phyloP scores from a whole-genome alignment of 2,329 filamentous ascomycete genomes.

The Penicillium sp. region DNA sequence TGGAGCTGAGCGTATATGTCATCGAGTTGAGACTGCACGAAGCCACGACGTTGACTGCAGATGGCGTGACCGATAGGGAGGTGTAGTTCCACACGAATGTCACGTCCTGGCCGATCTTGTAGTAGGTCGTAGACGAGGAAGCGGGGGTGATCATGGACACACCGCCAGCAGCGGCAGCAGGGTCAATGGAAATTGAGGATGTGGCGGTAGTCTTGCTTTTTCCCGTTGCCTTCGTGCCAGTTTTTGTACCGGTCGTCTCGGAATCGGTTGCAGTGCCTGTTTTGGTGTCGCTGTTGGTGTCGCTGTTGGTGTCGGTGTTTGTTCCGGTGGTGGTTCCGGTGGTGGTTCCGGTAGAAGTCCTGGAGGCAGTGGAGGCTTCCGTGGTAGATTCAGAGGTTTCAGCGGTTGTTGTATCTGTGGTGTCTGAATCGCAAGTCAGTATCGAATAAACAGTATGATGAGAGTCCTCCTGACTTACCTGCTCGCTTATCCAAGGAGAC shows the following conservation, averaged over 20 bases:
- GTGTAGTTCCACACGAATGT: conserved; percentile 72
- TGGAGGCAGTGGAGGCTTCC: conserved; percentile 13
- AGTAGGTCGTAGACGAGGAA: conserved; percentile 54
- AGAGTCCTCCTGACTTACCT: conserved; percentile 15
- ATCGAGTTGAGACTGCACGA: conserved; percentile 59
- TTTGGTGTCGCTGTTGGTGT: conserved; percentile 2
- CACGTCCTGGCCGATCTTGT: conserved; percentile 63
- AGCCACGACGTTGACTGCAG: conserved; percentile 61
- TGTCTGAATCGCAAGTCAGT: conserved; percentile 15
- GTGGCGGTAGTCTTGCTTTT: conserved; percentile 31
- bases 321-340: conserved; percentile 23
- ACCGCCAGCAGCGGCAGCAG: conserved; percentile 58
- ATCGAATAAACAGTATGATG: background rate
- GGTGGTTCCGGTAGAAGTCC: conserved; percentile 19
- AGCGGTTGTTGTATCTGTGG: conserved; percentile 19
- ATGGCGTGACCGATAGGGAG: conserved; percentile 59
- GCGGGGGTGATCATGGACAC: conserved; percentile 62
- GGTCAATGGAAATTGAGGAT: conserved; percentile 50
- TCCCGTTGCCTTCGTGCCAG: conserved; percentile 19
- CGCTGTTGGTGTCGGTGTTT: conserved; percentile 10
- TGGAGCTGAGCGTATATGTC: conserved; percentile 62
- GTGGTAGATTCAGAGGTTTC: conserved; percentile 18
- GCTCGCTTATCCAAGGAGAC: conserved; percentile 29
- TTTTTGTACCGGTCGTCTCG: conserved; percentile 4
- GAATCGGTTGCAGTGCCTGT: conserved; percentile 17